A percentile compares a stretch with the other conserved stretches of the same genome.
phyloP scores from a whole-genome alignment of 345 rosid genomes.

The Euphorbia tirucalli region DNA sequence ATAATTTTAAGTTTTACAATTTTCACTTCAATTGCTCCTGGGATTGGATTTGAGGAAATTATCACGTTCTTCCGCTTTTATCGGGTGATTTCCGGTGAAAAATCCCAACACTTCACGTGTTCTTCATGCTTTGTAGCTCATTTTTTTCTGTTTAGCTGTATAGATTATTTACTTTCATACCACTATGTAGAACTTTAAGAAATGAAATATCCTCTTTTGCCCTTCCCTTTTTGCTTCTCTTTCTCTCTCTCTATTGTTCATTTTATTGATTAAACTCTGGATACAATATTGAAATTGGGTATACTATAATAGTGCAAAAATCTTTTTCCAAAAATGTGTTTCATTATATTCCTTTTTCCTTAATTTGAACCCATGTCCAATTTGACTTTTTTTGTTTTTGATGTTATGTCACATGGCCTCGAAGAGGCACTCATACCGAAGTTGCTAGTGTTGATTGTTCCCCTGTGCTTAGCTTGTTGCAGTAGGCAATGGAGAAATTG shows the following conservation, averaged over 20 bases:
- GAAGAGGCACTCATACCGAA: no score
- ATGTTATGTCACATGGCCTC: not conserved
- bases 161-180: not conserved
- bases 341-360: not conserved
- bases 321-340: not conserved
- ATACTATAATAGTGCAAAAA: not conserved
- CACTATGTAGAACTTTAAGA: not conserved
- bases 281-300: not conserved
- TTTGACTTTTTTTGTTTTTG: not conserved
- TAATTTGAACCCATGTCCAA: not conserved
- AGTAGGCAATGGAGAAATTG: no score
- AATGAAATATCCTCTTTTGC: not conserved
- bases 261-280: not conserved
- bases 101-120: not conserved
- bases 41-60: no score
- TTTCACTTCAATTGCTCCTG: no score
- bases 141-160: not conserved
- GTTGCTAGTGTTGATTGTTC: no score
- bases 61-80: no score
- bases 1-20: no score
- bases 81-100: no score
- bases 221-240: not conserved
- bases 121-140: not conserved
- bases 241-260: not conserved
- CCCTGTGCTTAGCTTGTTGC: no score